Evolutionary conservation across 2,329 filamentous ascomycete species (phyloP).

Genomic region (Paraconiothyrium brasiliense): DNA sequence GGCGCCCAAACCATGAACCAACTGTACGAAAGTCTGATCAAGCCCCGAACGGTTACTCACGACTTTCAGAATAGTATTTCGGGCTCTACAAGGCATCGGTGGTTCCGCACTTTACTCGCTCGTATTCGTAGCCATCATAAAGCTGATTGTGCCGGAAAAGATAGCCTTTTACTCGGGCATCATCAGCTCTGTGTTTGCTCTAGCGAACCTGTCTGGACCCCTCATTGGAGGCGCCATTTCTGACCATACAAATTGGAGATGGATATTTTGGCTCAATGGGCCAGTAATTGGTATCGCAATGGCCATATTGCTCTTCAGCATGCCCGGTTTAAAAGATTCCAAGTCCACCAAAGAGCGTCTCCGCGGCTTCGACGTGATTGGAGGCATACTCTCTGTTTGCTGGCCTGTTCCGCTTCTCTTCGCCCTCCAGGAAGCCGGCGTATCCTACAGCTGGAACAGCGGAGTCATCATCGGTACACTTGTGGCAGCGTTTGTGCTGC

Average conservation of each 20-base stretch:
- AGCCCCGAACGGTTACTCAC: slow-evolving; percentile 18
- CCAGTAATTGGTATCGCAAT: slow-evolving; percentile 37
- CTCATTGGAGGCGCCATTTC: slow-evolving; percentile 57
- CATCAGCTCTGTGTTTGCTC: slow-evolving; percentile 50
- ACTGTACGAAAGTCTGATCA: slow-evolving; percentile 27
- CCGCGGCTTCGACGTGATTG: slow-evolving; percentile 38
- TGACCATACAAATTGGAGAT: slow-evolving; percentile 54
- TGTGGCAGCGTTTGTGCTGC: slow-evolving; percentile 32
- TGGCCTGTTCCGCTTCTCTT: slow-evolving; percentile 47
- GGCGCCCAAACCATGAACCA: slow-evolving; percentile 42
- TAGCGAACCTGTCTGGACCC: slow-evolving; percentile 56
- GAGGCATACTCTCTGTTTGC: slow-evolving; percentile 39
- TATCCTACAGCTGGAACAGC: slow-evolving; percentile 36
- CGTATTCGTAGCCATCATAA: slow-evolving; percentile 45
- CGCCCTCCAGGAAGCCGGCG: slow-evolving; percentile 43
- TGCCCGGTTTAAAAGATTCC: slow-evolving; percentile 37
- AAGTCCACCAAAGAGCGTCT: slow-evolving; percentile 39
- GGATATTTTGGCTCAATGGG: slow-evolving; percentile 59
- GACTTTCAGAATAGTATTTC: slow-evolving; percentile 45
- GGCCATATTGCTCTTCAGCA: slow-evolving; percentile 35
- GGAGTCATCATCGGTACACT: slow-evolving; percentile 42
- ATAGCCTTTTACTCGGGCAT: slow-evolving; percentile 47
- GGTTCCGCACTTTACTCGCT: slow-evolving; percentile 60
- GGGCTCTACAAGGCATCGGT: slow-evolving; percentile 57
- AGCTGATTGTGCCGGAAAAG: slow-evolving; percentile 40